Base-by-base conservation (phyloP, 495 filamentous ascomycete genomes). In the Tricharina praecox region DNA sequence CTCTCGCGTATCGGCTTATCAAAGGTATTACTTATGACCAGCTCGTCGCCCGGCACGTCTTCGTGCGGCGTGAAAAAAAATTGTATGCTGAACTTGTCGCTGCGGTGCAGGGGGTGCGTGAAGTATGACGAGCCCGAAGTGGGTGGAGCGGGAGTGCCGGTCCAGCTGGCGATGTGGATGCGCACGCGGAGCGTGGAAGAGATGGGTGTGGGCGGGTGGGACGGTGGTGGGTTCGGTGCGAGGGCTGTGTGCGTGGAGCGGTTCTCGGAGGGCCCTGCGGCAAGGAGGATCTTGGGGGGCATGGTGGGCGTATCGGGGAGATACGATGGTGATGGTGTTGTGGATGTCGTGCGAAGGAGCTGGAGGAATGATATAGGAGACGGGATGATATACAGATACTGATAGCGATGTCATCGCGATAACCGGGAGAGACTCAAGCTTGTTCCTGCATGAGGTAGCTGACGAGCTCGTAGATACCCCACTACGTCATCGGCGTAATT, bases 1-100 rank as follows among this genome's bases (percentile, higher is more conserved):
- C 77, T 70, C 53, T 90, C 78, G 32, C 83, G 75, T 48, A 97
- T 83, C 0, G 87, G 82, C 21, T 78, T 73, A 53, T 90, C 84
- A 50, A 95, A 94, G 64, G 93, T 82, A 61, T 95, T 95, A 15
- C 88, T 88, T 49, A 86, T 93, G 26, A 94, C 70, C 1, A 95
- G 71, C 45, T 85, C 79, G 19, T 75, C 64, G 34, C 76, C 85
- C 4, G 70, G 68, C 23, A 93, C 77, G 3, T 49, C 37, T n/a
- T 66, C 60, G 53, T 81, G 79, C 38, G 78, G 84, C 4, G 71
- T 70, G 59, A 95, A 81, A 15, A 71, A 67, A 61, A 93, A 80
- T 24, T 72, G 71, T 54, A 96, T 81, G 56, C 72, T 78, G 66
- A 95, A 95, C 52, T 79, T 77, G 62, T 95, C 85, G 20, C 70